Evolutionary conservation across 805 yeast genomes (phyloP).

Genomic region (Myxozyma vanderwaltii): DNA sequence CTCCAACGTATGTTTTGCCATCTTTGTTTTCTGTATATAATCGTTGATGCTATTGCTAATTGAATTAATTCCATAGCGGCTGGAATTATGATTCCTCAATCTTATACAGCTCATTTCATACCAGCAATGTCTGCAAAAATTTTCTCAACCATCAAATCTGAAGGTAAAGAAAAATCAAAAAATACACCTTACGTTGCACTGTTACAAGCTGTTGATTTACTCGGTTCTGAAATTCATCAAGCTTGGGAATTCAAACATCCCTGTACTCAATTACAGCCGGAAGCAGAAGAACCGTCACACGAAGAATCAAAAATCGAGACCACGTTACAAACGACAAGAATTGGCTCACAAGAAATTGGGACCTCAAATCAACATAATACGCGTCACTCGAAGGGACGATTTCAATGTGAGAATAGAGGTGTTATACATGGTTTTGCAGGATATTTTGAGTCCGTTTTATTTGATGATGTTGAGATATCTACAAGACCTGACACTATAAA

Average conservation of each 20-base stretch:
- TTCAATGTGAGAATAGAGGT: conserved; percentile 51
- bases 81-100: conserved; percentile 65
- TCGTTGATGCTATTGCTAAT: conserved; percentile 47
- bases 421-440: conserved; percentile 76
- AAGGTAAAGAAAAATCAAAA: conserved; percentile 23
- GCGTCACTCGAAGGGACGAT: conserved; percentile 43
- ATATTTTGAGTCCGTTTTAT: conserved; percentile 69
- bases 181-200: conserved; percentile 52
- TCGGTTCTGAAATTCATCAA: conserved; percentile 52
- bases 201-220: conserved; percentile 46
- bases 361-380: conserved; percentile 22
- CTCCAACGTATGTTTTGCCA: conserved; percentile 44
- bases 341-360: background rate
- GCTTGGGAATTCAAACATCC: conserved; percentile 70
- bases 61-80: conserved; percentile 20
- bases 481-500: conserved; percentile 49
- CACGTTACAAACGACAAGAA: background rate
- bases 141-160: conserved; percentile 39
- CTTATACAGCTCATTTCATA: conserved; percentile 60
- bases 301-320: background rate
- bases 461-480: conserved; percentile 57
- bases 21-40: no score
- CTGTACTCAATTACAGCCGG: background rate
- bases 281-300: background rate
- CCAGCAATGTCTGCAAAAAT: conserved; percentile 67